phyloP scores from a whole-genome alignment of 164 flowering plant genomes.

The Vitis rotundifolia region DNA sequence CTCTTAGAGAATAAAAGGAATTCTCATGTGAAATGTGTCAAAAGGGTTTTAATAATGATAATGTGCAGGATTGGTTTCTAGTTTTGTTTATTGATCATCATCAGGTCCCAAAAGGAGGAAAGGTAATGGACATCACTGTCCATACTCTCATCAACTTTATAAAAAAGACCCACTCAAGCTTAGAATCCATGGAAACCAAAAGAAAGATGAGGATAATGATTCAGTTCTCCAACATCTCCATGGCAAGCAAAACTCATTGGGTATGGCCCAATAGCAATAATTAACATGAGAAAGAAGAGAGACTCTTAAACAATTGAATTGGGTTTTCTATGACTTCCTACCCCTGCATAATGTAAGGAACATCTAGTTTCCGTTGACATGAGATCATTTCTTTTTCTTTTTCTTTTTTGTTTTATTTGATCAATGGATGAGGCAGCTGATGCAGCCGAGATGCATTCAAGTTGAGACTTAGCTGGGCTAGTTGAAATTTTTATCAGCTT shows the following conservation, averaged over 20 bases:
- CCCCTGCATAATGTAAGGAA: constrained; percentile 1
- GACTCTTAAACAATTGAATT: background rate
- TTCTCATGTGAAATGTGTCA: background rate
- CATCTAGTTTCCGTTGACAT: background rate
- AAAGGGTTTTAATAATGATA: background rate
- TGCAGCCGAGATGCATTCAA: background rate
- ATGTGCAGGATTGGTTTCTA: background rate
- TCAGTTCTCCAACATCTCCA: background rate
- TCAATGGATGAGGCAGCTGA: background rate
- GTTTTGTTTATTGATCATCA: constrained; percentile 5
- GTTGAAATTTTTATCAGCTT: background rate
- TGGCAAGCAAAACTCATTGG: constrained; percentile 30
- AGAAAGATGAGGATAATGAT: background rate
- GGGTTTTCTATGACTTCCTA: background rate
- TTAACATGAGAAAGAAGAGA: background rate
- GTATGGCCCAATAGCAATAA: constrained; percentile 24
- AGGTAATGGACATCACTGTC: background rate
- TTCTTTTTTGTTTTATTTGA: background rate
- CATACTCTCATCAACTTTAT: background rate
- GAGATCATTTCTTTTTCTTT: background rate
- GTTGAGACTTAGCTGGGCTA: background rate
- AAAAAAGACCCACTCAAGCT: constrained; percentile 9
- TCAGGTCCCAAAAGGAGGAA: constrained; percentile 1
- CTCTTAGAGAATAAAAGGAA: background rate
- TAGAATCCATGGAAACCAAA: constrained; percentile 18